Base-by-base conservation (phyloP, 2,329 filamentous ascomycete genomes). In the Aspergillus sp. region DNA sequence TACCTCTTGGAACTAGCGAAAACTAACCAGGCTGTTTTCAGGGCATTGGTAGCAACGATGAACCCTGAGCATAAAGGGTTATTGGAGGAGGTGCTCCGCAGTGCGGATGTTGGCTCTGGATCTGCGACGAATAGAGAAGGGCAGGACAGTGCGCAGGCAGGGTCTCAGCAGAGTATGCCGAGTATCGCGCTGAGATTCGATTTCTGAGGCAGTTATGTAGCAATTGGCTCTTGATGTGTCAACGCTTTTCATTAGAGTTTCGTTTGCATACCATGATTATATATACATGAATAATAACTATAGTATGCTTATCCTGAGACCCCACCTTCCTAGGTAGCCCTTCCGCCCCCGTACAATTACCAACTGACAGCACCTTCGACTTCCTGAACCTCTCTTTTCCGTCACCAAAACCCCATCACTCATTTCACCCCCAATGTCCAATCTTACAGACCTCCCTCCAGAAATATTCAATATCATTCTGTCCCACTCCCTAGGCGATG, bases 161-260 rank as follows among this genome's bases (percentile, higher is more conserved):
- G 78, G 27, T 86, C 85, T 50, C 77, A 78, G 48, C 77, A 79
- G 49, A 78, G 74, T 44, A 79, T 81, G 74, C 95, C 95, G 12
- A 95, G 81, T 62, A 99, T 99, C 81, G 91, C 91, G 54, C 76
- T 99, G 70, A 95, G 96, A 82, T 96, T 98, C 90, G 83, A 96
- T 74, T 98, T 99, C 82, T 90, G 62, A 53, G 15, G 19, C 14
- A 14, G 14, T 31, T 2, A 6, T 40, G 12, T 31, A 25, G 39
- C 19, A 14, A 44, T 43, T 8, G 21, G 25, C 0, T 14, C 27
- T 9, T 43, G 19, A 43, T 43, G 17, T 43, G 40, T 31, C 27
- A 11, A 31, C 9, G 40, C 8, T 25, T 23, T 6, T 17, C 43
- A 6, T 27, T 48, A 40, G 53, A 3, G 17, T 46, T 48, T 12